Evolutionary conservation across 2,329 filamentous ascomycete species (phyloP), one percentile per base, ranked within the genome.

Genomic region (Ophiostoma ulmi): DNA sequence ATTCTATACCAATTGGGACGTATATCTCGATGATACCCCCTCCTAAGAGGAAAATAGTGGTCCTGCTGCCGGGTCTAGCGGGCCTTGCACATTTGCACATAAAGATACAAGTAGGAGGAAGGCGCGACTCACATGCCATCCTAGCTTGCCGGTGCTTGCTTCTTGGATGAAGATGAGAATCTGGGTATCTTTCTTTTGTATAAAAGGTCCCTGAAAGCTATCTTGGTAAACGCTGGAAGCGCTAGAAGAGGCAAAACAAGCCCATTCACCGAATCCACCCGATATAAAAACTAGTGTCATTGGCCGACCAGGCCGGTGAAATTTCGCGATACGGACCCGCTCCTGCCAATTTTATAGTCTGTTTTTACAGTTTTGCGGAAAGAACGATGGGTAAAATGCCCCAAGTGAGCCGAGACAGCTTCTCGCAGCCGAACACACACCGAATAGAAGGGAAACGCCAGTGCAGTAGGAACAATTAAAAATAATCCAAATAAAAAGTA

Each of bases 201-300:
- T 48, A 3, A 26, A 26, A 38, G 61, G 61, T n/a, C 20, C 63
- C 63, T 65, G 61, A 35, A 35, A 64, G 61, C 61, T 2, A 17
- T 10, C 26, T 35, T 64, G 13, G 14, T 20, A 41, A 22, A 22
- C 20, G 36, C 61, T 61, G 26, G 55, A 63, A 63, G n/a, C 31
- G 58, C 61, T 65, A 65, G 17, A 39, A 39, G 61, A 65, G 14
- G 36, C 36, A 41, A 65, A 31, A 39, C 38, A 39, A 48, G 65
- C 39, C 39, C 38, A 35, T 61, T 70, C 70, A 74, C 72, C 74
- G 74, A 74, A 70, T 73, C 72, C 74, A 73, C 74, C 74, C 74
- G 74, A 74, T 70, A 71, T 70, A 72, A 69, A 73, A 67, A 68
- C 41, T 26, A 65, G 44, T 61, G 38, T 13, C 26, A 11, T 20